Evolutionary conservation across 1,284 basidiomycete genomes (phyloP).

Genomic region (Calocybe gambosa): DNA sequence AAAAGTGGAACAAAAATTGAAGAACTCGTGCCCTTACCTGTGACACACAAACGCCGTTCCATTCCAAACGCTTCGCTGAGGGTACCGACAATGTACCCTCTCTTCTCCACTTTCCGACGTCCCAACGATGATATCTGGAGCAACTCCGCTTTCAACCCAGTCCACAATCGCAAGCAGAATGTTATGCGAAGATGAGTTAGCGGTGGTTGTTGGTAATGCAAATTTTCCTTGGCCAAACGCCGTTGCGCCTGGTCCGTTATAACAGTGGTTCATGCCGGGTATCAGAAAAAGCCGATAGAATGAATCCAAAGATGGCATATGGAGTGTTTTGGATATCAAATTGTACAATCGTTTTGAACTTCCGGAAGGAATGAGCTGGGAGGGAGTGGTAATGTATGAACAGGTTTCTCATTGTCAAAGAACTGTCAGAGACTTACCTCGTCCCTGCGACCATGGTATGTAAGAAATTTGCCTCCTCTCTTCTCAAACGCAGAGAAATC

Average conservation of each 20-base stretch:
- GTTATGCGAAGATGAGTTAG: slow-evolving; percentile 9
- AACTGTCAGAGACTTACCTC: slow-evolving; percentile 1
- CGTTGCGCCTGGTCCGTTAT: slow-evolving; percentile 7
- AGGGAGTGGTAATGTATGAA: background rate
- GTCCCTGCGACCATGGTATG: slow-evolving; percentile 15
- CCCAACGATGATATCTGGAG: slow-evolving; percentile 7
- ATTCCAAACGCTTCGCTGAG: background rate
- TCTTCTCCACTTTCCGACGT: background rate
- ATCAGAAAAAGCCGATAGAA: slow-evolving; percentile 16
- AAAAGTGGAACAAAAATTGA: background rate
- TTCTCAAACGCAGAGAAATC: slow-evolving; percentile 8
- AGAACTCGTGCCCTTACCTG: background rate
- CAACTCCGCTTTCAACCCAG: slow-evolving; percentile 10
- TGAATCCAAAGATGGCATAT: slow-evolving; percentile 9
- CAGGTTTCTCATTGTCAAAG: background rate
- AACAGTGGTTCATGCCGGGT: slow-evolving; percentile 13
- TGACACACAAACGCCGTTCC: background rate
- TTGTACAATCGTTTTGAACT: slow-evolving; percentile 12
- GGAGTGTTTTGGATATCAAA: slow-evolving; percentile 10
- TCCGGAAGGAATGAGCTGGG: slow-evolving; percentile 7
- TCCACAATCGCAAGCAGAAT: slow-evolving; percentile 12
- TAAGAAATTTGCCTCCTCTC: slow-evolving; percentile 13
- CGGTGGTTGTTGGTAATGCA: background rate
- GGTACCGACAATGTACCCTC: background rate
- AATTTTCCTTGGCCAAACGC: slow-evolving; percentile 6